phyloP scores from a whole-genome alignment of 2,329 filamentous ascomycete genomes.

The Arthrobotrys sinensis region DNA sequence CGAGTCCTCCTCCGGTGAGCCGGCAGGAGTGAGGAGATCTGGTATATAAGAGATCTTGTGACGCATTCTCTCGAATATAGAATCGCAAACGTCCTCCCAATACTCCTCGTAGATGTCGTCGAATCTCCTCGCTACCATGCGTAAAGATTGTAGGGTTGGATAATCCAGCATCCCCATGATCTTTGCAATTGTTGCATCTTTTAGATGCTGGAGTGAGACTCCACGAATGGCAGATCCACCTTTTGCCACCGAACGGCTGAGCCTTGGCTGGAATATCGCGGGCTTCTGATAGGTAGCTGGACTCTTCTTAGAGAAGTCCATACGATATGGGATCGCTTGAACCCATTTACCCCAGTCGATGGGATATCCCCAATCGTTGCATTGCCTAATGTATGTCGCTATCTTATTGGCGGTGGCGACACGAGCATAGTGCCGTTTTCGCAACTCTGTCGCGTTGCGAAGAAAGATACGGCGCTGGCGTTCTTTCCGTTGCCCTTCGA shows the following conservation, averaged over 20 bases:
- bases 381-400: slow-evolving; percentile 18
- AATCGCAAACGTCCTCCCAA: slow-evolving; percentile 36
- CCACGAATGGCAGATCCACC: no score
- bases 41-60: slow-evolving; percentile 30
- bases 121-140: slow-evolving; percentile 18
- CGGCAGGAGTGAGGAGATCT: not conserved
- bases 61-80: not conserved
- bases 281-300: not conserved
- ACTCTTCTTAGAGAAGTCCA: slow-evolving; percentile 21
- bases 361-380: slow-evolving; percentile 13
- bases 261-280: not conserved
- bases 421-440: slow-evolving; percentile 33
- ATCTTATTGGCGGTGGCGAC: slow-evolving; percentile 1
- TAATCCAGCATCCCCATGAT: slow-evolving; percentile 41
- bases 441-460: slow-evolving; percentile 24
- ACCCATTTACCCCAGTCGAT: slow-evolving; percentile 35
- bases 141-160: slow-evolving; percentile 21
- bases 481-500: slow-evolving; percentile 3
- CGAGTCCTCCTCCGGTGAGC: slow-evolving; percentile 20
- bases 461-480: slow-evolving; percentile 19
- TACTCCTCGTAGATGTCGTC: slow-evolving; percentile 23
- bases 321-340: not conserved
- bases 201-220: not conserved
- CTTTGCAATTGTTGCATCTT: not conserved
- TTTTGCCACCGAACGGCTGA: not conserved